Percentiles rank a stretch among this genome's conserved stretches.
Conservation (phyloP, 352 stramenopile species). For the Globisporangium recalcitrans region DNA sequence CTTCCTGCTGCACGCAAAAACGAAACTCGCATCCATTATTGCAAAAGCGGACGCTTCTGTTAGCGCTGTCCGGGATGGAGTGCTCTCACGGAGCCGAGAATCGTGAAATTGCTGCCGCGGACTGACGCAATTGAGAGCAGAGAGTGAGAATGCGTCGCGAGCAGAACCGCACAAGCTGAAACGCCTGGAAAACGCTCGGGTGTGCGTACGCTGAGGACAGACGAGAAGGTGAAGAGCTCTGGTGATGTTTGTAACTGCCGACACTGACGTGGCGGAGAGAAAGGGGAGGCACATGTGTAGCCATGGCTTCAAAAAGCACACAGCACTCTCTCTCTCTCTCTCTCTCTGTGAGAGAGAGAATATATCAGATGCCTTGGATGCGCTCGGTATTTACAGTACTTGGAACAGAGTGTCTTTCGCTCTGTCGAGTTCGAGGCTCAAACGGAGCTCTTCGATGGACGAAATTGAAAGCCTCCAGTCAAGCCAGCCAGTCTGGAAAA, state of each 20-base stretch:
- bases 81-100: background rate
- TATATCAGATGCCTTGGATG: background rate
- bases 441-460: background rate
- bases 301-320: conserved; percentile 4
- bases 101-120: background rate
- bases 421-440: background rate
- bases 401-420: background rate
- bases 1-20: background rate
- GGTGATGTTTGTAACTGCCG: background rate
- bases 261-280: background rate
- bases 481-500: background rate
- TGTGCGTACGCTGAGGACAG: background rate
- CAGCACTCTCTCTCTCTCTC: too few species aligned
- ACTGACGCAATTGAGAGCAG: background rate
- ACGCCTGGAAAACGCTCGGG: background rate
- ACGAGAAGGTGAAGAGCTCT: background rate
- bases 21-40: background rate
- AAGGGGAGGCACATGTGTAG: background rate
- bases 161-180: background rate
- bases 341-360: too few species aligned
- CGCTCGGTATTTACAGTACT: background rate
- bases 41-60: background rate
- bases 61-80: background rate
- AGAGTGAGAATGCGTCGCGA: background rate
- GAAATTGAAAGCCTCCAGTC: background rate